Percentiles rank a stretch among this genome's conserved stretches.
Conservation (phyloP, 2,329 filamentous ascomycete species). For the Arthroderma uncinatum region DNA sequence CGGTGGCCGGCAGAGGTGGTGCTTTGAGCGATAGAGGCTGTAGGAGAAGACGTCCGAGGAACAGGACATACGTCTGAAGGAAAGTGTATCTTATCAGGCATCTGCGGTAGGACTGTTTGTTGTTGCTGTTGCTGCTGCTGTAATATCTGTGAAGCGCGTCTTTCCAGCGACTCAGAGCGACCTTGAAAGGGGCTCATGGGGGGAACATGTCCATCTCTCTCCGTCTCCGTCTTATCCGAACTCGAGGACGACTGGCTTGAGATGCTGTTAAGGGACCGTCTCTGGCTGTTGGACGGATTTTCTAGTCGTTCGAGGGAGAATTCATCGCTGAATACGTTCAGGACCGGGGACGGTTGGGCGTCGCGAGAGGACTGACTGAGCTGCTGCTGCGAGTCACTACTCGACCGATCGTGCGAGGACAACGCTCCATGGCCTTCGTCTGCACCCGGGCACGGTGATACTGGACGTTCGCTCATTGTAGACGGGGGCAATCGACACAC, state of each 20-base stretch:
- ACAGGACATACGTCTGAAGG: slow-evolving; percentile 10
- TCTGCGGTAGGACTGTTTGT: slow-evolving; percentile 9
- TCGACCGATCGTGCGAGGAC: neutral
- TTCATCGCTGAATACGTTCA: slow-evolving; percentile 40
- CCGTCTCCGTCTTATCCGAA: neutral
- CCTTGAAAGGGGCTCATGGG: slow-evolving; percentile 8
- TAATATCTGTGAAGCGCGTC: slow-evolving; percentile 17
- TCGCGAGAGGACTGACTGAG: neutral
- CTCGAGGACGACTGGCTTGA: slow-evolving; percentile 5
- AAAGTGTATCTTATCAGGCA: slow-evolving; percentile 8
- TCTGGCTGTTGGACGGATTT: slow-evolving; percentile 12
- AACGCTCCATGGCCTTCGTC: neutral
- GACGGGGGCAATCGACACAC: neutral
- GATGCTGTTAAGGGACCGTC: slow-evolving; percentile 10
- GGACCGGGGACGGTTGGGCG: slow-evolving; percentile 22
- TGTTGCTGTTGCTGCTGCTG: slow-evolving; percentile 13
- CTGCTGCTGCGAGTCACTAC: neutral
- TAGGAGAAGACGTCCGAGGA: slow-evolving; percentile 15
- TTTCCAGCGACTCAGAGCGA: slow-evolving; percentile 16
- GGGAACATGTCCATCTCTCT: neutral
- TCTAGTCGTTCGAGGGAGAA: slow-evolving; percentile 36
- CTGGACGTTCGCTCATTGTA: slow-evolving; percentile 1
- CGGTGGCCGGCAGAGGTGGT: slow-evolving; percentile 28
- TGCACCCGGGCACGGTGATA: neutral
- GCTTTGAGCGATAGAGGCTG: slow-evolving; percentile 12